Base-by-base conservation (phyloP, 805 yeast species). In the Wickerhamiella shivajii region DNA sequence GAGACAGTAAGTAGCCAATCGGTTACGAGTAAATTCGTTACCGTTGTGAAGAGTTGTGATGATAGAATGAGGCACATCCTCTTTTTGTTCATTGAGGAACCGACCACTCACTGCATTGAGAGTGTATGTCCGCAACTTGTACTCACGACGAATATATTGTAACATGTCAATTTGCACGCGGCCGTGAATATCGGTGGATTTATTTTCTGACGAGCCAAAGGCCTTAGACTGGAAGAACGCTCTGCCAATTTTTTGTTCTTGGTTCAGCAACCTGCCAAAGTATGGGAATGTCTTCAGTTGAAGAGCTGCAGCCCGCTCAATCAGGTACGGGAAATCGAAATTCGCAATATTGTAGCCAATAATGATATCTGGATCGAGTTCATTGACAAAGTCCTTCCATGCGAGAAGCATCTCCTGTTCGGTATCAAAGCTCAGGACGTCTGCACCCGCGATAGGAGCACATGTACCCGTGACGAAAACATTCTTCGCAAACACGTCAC, bases 41-140 rank as follows among this genome's bases (percentile, higher is more conserved):
- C 97, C 97, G 45, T 85, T 81, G 47, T 90, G 97, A 36, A 90
- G 63, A 34, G 81, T 93, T 0, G 98, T 83, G 55, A 90, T 90
- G 44, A 87, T 87, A 3, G 97, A 81, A 53, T 87, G 95, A 41
- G 85, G 97, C 8, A 90, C 99, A 51, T 90, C 99, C 59, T 90
- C 99, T 49, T 90, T 90, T 48, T 90, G 98, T 50, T 92, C 98
- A 18, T 80, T 81, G 45, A 90, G 54, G 50, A 92, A 90, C 48
- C 83, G 83, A 0, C 97, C 92, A 4, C 94, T 80, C 0, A 90
- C 99, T 0, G 96, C 79, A 56, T 90, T 90, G 55, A 90, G 64
- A 0, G 98, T 85, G 57, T 90, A 90, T 2, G 95, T 79, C 55
- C 99, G 71, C 46, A 90, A 64, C 53, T 90, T 92, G 57, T 83